Evolutionary conservation across 2,329 filamentous ascomycete genomes (phyloP).

Genomic region (Helminthosporium solani): DNA sequence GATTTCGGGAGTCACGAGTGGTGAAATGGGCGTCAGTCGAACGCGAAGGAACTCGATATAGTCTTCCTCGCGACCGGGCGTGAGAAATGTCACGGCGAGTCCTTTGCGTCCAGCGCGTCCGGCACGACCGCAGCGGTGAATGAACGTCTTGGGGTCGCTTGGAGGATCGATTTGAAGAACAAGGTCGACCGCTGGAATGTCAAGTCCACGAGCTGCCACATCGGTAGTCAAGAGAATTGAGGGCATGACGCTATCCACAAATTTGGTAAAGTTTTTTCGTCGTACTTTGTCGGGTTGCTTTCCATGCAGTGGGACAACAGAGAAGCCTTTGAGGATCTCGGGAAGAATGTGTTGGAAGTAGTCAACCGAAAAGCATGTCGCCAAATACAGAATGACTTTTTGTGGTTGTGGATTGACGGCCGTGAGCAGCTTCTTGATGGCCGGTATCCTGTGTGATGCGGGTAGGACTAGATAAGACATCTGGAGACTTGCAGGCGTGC

Average conservation of each 20-base stretch:
- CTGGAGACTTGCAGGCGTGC: slow-evolving; percentile 87
- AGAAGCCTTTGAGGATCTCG: slow-evolving; percentile 67
- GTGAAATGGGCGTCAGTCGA: slow-evolving; percentile 78
- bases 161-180: slow-evolving; percentile 86
- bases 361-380: slow-evolving; percentile 91
- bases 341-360: slow-evolving; percentile 86
- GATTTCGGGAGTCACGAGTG: slow-evolving; percentile 60
- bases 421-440: slow-evolving; percentile 68
- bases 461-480: slow-evolving; percentile 80
- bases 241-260: slow-evolving; percentile 71
- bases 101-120: slow-evolving; percentile 69
- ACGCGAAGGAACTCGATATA: slow-evolving; percentile 86
- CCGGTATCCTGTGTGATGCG: slow-evolving; percentile 77
- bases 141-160: slow-evolving; percentile 82
- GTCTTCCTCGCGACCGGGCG: slow-evolving; percentile 81
- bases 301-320: slow-evolving; percentile 80
- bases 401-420: slow-evolving; percentile 72
- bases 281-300: slow-evolving; percentile 88
- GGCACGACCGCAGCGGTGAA: slow-evolving; percentile 65
- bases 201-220: slow-evolving; percentile 83
- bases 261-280: slow-evolving; percentile 81
- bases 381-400: slow-evolving; percentile 87
- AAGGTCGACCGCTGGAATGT: slow-evolving; percentile 88
- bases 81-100: slow-evolving; percentile 80
- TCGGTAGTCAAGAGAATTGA: slow-evolving; percentile 89